Evolutionary conservation across 2,329 filamentous ascomycete species (phyloP), one percentile per base, ranked within the genome.

Genomic region (Penicillium olsonii): DNA sequence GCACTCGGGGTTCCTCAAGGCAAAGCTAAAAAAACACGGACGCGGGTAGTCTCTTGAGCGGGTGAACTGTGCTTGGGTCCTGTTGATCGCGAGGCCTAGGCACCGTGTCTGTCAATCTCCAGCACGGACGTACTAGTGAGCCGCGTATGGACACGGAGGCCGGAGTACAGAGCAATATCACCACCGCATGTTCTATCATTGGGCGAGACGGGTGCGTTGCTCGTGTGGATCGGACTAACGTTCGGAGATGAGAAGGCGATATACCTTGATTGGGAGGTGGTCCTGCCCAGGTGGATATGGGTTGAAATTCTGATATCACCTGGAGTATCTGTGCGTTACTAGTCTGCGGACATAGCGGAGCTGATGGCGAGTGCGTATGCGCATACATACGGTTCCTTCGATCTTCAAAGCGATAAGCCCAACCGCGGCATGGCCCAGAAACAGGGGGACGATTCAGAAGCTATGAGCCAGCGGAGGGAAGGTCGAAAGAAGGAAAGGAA

Each of bases 401-500:
- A 31, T 31, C 29, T 31, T 31, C 29, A 4, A 24, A 24, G n/a
- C 22, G 22, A 8, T 24, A 8, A 24, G 22, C 22, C n/a, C n/a
- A n/a, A n/a, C n/a, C n/a, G n/a, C n/a, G n/a, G n/a, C n/a, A n/a
- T n/a, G n/a, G n/a, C n/a, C n/a, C n/a, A n/a, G n/a, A 4, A 24
- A 24, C 22, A 24, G 22, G 22, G 22, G 29, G 12, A 31, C 29
- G n/a, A n/a, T n/a, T 39, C 3, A n/a, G 37, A 17, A 52, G n/a
- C 29, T 29, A 37, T 12, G 14, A 40, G 11, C 45, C 39, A 29
- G 22, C 27, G 22, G 33, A 10, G 27, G 9, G 40, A 38, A 45
- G 27, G 52, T 38, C 48, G 22, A 45, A 35, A 44, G 38, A 39
- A 14, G 45, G 29, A 18, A 24, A 39, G 24, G 17, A 45, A 48